Evolutionary conservation across 73 alveolate species (phyloP), one percentile per base, ranked within the genome.

Genomic region (Paramecium tetraurelia): DNA sequence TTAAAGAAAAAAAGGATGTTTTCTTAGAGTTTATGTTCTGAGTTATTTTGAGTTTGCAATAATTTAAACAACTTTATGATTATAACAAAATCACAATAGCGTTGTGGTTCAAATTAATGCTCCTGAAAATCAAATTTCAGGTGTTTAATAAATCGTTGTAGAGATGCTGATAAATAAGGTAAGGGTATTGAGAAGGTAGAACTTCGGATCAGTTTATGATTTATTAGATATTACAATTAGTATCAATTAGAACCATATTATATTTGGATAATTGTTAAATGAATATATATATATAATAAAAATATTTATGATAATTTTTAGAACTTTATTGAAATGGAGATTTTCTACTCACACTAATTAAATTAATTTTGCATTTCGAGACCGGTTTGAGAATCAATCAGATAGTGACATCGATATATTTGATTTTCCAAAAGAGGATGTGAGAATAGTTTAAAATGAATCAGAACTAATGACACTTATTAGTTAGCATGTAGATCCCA

Each of bases 31-130:
- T 76, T 36, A n/a, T 76, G 41, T 76, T 71, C 89, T 0, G 89
- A 76, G 0, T 76, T 71, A 70, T 76, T 71, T 76, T 43, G 70
- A 40, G 89, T 71, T 20, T 38, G 89, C 48, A 38, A 43, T 8
- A 41, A 38, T 76, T 76, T 18, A 76, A 76, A 58, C 69, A 69
- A 20, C 4, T 38, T 12, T 76, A 76, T 43, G 89, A 76, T 18
- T 41, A 40, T 38, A 71, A 43, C 33, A 70, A 12, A 76, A 76
- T 76, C 71, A 33, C 7, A 76, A 76, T 0, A 43, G 4, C 0
- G 89, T 76, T 16, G 89, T 38, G 10, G 89, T 71, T 38, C 14
- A 33, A 43, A 41, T 76, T 1, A 76, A 76, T 76, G 89, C 71
- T 33, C 89, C 89, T n/a, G 48, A 76, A 9, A 76, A 76, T 76